Evolutionary conservation across 176 grass and related monocot genomes (phyloP).

Genomic region (Oryza australiensis): DNA sequence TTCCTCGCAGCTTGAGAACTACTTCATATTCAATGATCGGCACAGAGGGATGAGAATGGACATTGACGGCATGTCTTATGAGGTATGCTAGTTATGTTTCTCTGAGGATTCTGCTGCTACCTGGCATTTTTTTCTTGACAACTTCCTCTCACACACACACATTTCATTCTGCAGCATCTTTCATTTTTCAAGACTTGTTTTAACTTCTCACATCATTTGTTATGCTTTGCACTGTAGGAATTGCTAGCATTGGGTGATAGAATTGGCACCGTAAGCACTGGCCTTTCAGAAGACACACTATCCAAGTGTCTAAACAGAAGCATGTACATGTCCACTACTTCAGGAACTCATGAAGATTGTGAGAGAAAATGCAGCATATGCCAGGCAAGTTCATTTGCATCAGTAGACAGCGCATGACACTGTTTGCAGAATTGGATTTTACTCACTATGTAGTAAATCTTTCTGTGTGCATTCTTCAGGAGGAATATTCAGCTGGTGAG

Average conservation of each 20-base stretch:
- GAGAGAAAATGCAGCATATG: conserved; percentile 91
- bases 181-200: conserved; percentile 7
- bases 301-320: conserved; percentile 61
- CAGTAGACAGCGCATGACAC: not conserved
- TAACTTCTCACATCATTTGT: not conserved
- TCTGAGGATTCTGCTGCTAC: not conserved
- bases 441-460: not conserved
- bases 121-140: not conserved
- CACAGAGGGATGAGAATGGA: conserved; percentile 91
- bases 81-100: conserved; percentile 46
- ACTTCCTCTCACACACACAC: not conserved
- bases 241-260: conserved; percentile 71
- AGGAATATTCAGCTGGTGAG: conserved; percentile 70
- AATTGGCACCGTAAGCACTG: conserved; percentile 84
- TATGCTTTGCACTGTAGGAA: conserved; percentile 48
- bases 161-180: not conserved
- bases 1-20: conserved; percentile 54
- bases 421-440: not conserved
- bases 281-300: conserved; percentile 64
- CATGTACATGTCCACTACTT: conserved; percentile 42
- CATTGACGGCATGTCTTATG: conserved; percentile 91
- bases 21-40: conserved; percentile 55
- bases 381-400: conserved; percentile 54
- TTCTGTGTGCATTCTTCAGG: conserved; percentile 47
- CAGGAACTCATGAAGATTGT: conserved; percentile 44